phyloP scores from a whole-genome alignment of 2,329 filamentous ascomycete species.

The Aspergillus sp. region DNA sequence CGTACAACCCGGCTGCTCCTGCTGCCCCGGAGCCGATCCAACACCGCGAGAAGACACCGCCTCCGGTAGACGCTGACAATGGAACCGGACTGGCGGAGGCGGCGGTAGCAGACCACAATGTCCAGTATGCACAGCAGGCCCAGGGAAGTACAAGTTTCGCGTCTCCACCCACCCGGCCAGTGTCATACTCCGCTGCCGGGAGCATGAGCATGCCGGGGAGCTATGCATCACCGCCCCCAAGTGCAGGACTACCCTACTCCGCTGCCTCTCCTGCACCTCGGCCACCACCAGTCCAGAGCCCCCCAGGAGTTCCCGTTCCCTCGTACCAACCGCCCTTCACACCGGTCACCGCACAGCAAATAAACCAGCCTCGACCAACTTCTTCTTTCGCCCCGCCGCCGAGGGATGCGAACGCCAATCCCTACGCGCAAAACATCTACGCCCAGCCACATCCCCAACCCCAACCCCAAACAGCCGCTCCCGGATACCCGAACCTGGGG shows the following conservation, averaged over 20 bases:
- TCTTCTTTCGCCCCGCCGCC: conserved; percentile 24
- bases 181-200: conserved; percentile 16
- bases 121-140: conserved; percentile 22
- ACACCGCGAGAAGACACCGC: conserved; percentile 58
- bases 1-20: conserved; percentile 59
- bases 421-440: conserved; percentile 23
- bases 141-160: conserved; percentile 13
- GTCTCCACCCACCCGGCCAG: conserved; percentile 13
- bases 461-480: conserved; percentile 16
- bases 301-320: conserved; percentile 17
- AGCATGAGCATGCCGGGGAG: conserved; percentile 1
- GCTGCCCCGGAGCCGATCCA: conserved; percentile 56
- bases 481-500: conserved; percentile 34
- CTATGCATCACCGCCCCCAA: conserved; percentile 29
- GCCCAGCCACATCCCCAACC: conserved; percentile 6
- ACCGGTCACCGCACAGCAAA: conserved; percentile 8
- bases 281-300: conserved; percentile 16
- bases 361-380: conserved; percentile 15
- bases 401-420: conserved; percentile 26
- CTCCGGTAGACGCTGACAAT: conserved; percentile 46
- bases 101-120: conserved; percentile 28
- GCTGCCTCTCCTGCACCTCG: conserved; percentile 14
- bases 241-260: conserved; percentile 21
- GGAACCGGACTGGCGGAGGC: conserved; percentile 39
- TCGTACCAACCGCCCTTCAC: conserved; percentile 20